Evolutionary conservation across 306 rosid genomes (phyloP).

Genomic region (cucumber (Cucumis sativus)): Cucumber_9930_V3 NC_026658.2:25906001-25906500

Average conservation of each 20-base stretch:
- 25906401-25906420: constrained; percentile 68
- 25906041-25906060: constrained; percentile 90
- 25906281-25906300: constrained; percentile 95
- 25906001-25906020: constrained; percentile 60
- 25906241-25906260: constrained; percentile 96
- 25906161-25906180: constrained; percentile 91
- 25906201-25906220: constrained; percentile 64
- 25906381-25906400: constrained; percentile 72
- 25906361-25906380: constrained; percentile 64
- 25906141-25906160: constrained; percentile 66
- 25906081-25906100: constrained; percentile 87
- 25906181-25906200: constrained; percentile 83
- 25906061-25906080: constrained; percentile 95
- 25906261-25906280: constrained; percentile 91
- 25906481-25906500: constrained; percentile 95
- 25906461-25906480: constrained; percentile 77
- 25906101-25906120: constrained; percentile 88
- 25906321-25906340: constrained; percentile 94
- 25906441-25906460: constrained; percentile 92
- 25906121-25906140: constrained; percentile 86
- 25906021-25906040: constrained; percentile 87
- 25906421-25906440: constrained; percentile 90
- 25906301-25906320: constrained; percentile 88
- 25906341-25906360: constrained; percentile 82
- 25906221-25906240: constrained; percentile 91